Percentiles rank a stretch among this genome's conserved stretches.
Evolutionary conservation across 2,329 filamentous ascomycete genomes (phyloP).

Genomic region (Colletotrichum sp.): DNA sequence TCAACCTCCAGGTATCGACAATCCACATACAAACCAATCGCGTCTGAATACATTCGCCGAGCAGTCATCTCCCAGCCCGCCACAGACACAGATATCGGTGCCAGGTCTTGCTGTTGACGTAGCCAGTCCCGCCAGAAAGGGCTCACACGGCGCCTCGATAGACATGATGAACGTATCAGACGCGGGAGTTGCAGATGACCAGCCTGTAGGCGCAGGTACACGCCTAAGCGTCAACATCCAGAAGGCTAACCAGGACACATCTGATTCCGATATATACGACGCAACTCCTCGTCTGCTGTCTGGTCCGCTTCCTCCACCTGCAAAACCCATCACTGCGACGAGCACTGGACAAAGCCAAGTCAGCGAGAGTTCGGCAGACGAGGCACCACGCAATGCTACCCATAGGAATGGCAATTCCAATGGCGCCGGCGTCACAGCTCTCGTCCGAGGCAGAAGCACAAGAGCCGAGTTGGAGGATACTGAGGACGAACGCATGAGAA

Average conservation of each 20-base stretch:
- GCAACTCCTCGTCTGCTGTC: constrained; percentile 31
- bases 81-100: background rate
- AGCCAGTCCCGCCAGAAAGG: background rate
- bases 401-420: constrained; percentile 21
- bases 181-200: background rate
- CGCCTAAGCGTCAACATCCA: constrained; percentile 22
- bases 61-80: background rate
- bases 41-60: background rate
- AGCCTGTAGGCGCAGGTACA: background rate
- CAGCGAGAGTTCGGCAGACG: constrained; percentile 18
- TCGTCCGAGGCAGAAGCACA: constrained; percentile 20
- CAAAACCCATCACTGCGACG: constrained; percentile 7
- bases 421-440: background rate
- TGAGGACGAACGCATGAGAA: constrained; percentile 49
- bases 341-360: constrained; percentile 15
- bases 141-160: background rate
- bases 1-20: background rate
- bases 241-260: constrained; percentile 23
- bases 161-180: background rate
- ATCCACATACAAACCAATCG: background rate
- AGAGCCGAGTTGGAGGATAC: constrained; percentile 45
- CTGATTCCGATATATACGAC: constrained; percentile 35
- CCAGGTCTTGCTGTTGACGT: background rate
- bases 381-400: constrained; percentile 13
- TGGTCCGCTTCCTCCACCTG: background rate